phyloP scores from a whole-genome alignment of 139 green algal genomes.

The Ettlia oleoabundans region DNA sequence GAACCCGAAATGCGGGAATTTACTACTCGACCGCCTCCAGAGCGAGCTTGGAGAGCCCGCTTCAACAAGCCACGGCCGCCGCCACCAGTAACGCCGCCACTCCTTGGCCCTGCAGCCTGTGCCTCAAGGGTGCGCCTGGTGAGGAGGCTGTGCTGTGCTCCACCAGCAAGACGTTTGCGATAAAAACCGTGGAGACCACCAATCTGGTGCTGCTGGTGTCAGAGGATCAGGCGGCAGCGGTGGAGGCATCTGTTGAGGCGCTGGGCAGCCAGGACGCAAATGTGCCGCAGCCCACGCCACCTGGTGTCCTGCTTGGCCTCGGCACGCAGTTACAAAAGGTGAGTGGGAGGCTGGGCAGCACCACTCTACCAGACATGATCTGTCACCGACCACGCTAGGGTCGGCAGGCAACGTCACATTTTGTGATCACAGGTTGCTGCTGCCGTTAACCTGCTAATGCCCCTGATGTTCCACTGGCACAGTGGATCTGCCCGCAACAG shows the following conservation, averaged over 20 bases:
- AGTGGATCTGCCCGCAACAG: too few relatives aligned
- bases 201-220: conserved; percentile 52
- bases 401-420: too few relatives aligned
- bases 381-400: too few relatives aligned
- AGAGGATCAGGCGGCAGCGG: background rate
- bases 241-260: background rate
- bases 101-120: too few relatives aligned
- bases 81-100: too few relatives aligned
- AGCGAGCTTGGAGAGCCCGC: background rate
- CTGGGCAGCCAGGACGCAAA: conserved; percentile 10
- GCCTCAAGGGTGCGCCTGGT: conserved; percentile 42
- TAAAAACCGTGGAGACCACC: conserved; percentile 57
- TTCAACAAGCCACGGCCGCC: background rate
- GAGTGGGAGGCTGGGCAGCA: background rate
- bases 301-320: conserved; percentile 24
- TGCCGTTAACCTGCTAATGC: too few relatives aligned
- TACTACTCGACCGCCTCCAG: background rate
- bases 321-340: conserved; percentile 37
- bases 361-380: too few relatives aligned
- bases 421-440: too few relatives aligned
- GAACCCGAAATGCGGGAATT: too few relatives aligned
- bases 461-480: too few relatives aligned
- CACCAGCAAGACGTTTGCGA: conserved; percentile 29
- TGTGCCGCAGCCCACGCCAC: conserved; percentile 18
- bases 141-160: conserved; percentile 59